phyloP scores from a whole-genome alignment of 2,329 filamentous ascomycete species.

The Graphium sp. region DNA sequence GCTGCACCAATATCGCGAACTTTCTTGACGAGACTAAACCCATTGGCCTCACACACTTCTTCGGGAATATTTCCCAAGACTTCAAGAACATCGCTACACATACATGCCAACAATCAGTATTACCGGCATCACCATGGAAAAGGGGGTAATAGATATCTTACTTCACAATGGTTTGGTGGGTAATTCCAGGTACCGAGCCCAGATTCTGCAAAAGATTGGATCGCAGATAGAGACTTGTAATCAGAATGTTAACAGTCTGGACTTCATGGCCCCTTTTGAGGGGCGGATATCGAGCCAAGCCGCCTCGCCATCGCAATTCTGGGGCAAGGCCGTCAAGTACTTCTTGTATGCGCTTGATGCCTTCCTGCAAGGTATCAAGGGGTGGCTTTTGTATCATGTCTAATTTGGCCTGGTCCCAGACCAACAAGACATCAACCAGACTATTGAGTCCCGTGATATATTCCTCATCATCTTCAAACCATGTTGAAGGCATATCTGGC shows the following conservation, averaged over 20 bases:
- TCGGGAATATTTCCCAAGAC: slow-evolving; percentile 16
- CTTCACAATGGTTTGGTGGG: slow-evolving; percentile 1
- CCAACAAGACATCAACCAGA: slow-evolving; percentile 14
- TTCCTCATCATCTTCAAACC: slow-evolving; percentile 14
- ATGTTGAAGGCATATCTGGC: too few species aligned
- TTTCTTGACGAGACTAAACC: slow-evolving; percentile 16
- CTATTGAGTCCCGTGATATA: slow-evolving; percentile 17
- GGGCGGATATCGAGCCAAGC: slow-evolving; percentile 12
- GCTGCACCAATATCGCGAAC: slow-evolving; percentile 17
- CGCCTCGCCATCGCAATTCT: slow-evolving; percentile 17
- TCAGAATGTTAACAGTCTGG: slow-evolving; percentile 17
- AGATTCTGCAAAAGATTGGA: slow-evolving; percentile 18
- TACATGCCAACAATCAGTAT: too few species aligned
- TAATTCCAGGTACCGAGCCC: slow-evolving; percentile 6
- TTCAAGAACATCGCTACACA: slow-evolving; percentile 17
- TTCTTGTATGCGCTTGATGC: slow-evolving; percentile 10
- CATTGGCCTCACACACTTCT: slow-evolving; percentile 16
- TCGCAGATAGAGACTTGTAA: slow-evolving; percentile 17
- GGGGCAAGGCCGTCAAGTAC: slow-evolving; percentile 15
- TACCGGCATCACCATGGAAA: slow-evolving; percentile 15
- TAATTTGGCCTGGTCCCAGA: slow-evolving; percentile 17
- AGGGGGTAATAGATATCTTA: slow-evolving; percentile 7
- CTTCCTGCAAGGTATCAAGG: slow-evolving; percentile 5
- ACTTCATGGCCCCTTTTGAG: slow-evolving; percentile 17
- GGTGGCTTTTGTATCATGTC: too few species aligned